A percentile compares a stretch with the other conserved stretches of the same genome.
These are phyloP conservation scores for Fraxinus sp. DNA, from an alignment of 305 asterid genomes.

Conservation along the genomic window DNA sequence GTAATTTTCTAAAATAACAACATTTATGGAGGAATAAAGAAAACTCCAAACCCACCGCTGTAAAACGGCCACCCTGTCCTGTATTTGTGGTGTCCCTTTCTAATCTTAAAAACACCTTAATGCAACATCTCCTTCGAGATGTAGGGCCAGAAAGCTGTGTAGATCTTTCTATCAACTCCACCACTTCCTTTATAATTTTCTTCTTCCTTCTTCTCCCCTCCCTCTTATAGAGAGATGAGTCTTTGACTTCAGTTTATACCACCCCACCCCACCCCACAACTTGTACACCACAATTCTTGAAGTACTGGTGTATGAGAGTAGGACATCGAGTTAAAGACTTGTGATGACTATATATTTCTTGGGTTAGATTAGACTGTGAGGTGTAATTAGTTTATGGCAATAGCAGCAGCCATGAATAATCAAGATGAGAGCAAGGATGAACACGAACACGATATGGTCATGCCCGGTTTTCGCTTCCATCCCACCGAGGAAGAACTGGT, in stretches of 20 bases:
- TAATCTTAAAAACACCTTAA: conserved; percentile 45
- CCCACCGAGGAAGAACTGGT: conserved; percentile 91
- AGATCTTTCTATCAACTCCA: conserved; percentile 49
- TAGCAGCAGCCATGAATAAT: conserved; percentile 47
- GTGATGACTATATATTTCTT: background rate
- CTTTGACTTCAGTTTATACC: background rate
- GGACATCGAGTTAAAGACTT: background rate
- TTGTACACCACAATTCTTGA: conserved; percentile 16
- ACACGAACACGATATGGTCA: conserved; percentile 76
- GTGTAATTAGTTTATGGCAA: conserved; percentile 40
- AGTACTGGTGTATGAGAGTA: background rate
- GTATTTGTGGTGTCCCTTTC: conserved; percentile 62
- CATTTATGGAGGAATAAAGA: conserved; percentile 43
- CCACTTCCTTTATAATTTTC: conserved; percentile 1
- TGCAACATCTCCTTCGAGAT: conserved; percentile 34
- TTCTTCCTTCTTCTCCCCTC: background rate
- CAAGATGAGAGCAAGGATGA: conserved; percentile 36
- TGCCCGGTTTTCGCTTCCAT: conserved; percentile 93
- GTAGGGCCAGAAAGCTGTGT: conserved; percentile 59
- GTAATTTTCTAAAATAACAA: conserved; percentile 7
- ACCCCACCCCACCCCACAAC: conserved; percentile 7
- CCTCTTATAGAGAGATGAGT: background rate
- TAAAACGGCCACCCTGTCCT: conserved; percentile 58
- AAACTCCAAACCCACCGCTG: conserved; percentile 75
- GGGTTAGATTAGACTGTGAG: background rate